These are phyloP conservation scores for Kokia cookei DNA, from an alignment of 441 rosid genomes.

Conservation along the genomic window DNA sequence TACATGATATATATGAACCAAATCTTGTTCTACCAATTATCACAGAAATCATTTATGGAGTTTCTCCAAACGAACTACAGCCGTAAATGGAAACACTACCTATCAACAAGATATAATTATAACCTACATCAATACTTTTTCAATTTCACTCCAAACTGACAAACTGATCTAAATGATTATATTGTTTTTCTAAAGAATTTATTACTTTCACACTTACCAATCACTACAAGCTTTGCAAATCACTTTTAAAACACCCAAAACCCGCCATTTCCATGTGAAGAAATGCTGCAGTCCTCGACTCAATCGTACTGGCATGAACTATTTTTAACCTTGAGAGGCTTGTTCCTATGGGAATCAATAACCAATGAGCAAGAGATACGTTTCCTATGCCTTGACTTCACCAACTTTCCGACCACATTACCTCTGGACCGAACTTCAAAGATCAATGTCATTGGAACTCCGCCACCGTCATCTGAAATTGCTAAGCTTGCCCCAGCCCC, in stretches of 20 bases:
- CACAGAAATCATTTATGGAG: neutral
- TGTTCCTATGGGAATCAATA: constrained; percentile 22
- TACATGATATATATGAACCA: neutral
- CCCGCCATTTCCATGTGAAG: neutral
- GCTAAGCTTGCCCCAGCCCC: constrained; percentile 55
- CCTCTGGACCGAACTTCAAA: constrained; percentile 45
- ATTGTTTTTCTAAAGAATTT: neutral
- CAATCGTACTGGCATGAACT: constrained; percentile 32
- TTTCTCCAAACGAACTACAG: neutral
- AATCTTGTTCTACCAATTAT: neutral
- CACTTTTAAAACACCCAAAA: neutral
- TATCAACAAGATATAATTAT: neutral
- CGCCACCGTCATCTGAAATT: constrained; percentile 22
- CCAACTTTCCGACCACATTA: constrained; percentile 54
- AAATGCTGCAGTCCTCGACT: neutral
- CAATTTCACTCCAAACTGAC: neutral
- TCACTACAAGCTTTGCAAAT: neutral
- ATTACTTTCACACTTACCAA: constrained; percentile 1
- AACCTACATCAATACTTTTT: neutral
- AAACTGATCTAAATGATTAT: neutral
- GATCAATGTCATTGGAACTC: constrained; percentile 43
- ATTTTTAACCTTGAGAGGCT: constrained; percentile 29
- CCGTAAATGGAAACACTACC: neutral
- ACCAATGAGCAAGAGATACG: constrained; percentile 39
- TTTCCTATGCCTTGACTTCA: constrained; percentile 38